phyloP scores from a whole-genome alignment of 2,329 filamentous ascomycete genomes.

The Ophiostoma sp. region DNA sequence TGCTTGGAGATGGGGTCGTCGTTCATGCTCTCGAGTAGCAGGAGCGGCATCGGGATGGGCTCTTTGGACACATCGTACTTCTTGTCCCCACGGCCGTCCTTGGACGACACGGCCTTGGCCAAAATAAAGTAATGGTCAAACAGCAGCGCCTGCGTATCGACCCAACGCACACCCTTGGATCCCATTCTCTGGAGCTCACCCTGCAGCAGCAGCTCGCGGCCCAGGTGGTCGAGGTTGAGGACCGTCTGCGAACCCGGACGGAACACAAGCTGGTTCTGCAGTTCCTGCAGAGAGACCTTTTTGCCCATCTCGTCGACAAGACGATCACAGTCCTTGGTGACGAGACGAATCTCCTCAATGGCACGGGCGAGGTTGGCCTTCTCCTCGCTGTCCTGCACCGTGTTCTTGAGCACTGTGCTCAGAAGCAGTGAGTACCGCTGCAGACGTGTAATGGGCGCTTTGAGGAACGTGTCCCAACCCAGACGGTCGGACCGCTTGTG shows the following conservation, averaged over 20 bases:
- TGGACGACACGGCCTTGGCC: slow-evolving; percentile 73
- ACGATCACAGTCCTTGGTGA: slow-evolving; percentile 86
- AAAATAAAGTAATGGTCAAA: slow-evolving; percentile 97
- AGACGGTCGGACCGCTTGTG: slow-evolving; percentile 80
- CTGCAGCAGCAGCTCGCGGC: slow-evolving; percentile 82
- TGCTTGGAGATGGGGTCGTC: slow-evolving; percentile 87
- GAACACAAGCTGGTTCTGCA: slow-evolving; percentile 79
- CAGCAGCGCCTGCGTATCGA: slow-evolving; percentile 88
- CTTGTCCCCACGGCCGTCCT: slow-evolving; percentile 71
- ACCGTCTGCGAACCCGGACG: slow-evolving; percentile 86
- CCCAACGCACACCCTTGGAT: slow-evolving; percentile 85
- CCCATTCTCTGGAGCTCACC: slow-evolving; percentile 89
- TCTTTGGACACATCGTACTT: slow-evolving; percentile 94
- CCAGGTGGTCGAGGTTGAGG: slow-evolving; percentile 90
- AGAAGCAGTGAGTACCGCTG: slow-evolving; percentile 88
- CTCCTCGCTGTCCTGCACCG: slow-evolving; percentile 81
- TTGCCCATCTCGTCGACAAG: slow-evolving; percentile 91
- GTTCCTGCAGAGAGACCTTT: slow-evolving; percentile 83
- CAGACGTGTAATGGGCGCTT: slow-evolving; percentile 86
- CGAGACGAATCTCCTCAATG: slow-evolving; percentile 86
- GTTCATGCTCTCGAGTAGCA: slow-evolving; percentile 88
- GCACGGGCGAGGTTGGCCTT: slow-evolving; percentile 80
- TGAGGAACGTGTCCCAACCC: slow-evolving; percentile 92
- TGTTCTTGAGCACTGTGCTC: slow-evolving; percentile 79
- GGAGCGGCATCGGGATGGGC: slow-evolving; percentile 93